phyloP scores from a whole-genome alignment of 2,329 filamentous ascomycete genomes.

The Ramularia endophylla region DNA sequence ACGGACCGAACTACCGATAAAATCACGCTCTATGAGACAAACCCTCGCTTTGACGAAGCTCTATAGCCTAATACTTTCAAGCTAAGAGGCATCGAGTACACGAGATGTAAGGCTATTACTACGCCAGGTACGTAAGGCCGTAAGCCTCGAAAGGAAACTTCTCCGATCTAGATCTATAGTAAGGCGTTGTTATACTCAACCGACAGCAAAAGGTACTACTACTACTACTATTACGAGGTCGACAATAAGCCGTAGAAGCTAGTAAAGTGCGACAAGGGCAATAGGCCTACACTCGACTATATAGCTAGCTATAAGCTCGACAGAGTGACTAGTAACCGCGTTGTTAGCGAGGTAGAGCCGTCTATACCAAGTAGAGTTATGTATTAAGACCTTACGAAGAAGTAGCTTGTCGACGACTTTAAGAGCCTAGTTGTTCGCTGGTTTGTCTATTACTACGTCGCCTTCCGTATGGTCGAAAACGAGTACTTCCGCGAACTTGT shows the following conservation, averaged over 20 bases:
- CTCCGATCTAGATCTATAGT: not conserved
- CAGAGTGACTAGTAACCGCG: not conserved
- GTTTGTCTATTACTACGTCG: not conserved
- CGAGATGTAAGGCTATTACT: not conserved
- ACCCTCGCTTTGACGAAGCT: not conserved
- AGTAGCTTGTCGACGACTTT: not conserved
- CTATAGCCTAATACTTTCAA: not conserved
- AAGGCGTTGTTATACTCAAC: not conserved
- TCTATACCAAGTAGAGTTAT: not conserved
- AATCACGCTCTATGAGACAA: not conserved
- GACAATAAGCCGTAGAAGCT: not conserved
- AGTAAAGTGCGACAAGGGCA: not conserved
- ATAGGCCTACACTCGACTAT: not conserved
- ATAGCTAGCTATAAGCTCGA: not conserved
- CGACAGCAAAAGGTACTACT: not conserved
- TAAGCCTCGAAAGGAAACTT: not conserved
- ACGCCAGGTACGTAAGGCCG: not conserved
- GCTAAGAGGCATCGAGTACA: not conserved
- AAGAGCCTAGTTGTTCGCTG: not conserved
- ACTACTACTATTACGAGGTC: not conserved
- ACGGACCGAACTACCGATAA: not conserved
- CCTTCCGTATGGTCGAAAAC: constrained; percentile 1
- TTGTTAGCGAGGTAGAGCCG: not conserved
- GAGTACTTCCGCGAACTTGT: not conserved
- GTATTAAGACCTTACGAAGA: not conserved